Base-by-base conservation (phyloP, 768 basidiomycete species). In the Neoboletus magnificus region DNA sequence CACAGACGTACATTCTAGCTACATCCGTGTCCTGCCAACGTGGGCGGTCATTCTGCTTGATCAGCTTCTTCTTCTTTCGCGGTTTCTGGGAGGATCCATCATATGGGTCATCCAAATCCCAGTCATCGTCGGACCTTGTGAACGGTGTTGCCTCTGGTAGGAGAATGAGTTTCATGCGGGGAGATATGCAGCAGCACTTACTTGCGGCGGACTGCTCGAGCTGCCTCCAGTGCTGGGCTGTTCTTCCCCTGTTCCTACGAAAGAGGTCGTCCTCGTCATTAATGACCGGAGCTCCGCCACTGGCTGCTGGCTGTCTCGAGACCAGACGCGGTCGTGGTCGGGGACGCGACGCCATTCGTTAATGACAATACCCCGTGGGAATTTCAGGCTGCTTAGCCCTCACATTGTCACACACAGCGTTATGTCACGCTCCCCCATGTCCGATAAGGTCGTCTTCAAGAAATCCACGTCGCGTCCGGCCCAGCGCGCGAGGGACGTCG, bases 191-290 rank as follows among this genome's bases (percentile, higher is more conserved):
- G 57, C 13, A 18, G 52, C 40, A 56, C 76, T 49, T 58, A 89
- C 89, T 79, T 68, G 82, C 82, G 43, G 77, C 77, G 15, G 79
- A 70, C 64, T 81, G 73, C 25, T 84, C 79, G 40, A 91, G 67
- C 54, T 77, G 78, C 64, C 76, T 81, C 86, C 89, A 89, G 4
- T 78, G 73, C 49, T 78, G 72, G 5, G 74, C 66, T 5, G 81
- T 81, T 48, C 87, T 76, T 55, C 79, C 79, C 42, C 72, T 75
- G 66, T 90, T 92, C 48, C 80, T 80, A 63, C 90, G 80, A 61
- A 91, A 91, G 68, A 82, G 74, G 16, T 80, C 82, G 67, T 91
- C 88, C 48, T 82, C 82, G 54, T 89, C 85, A 12, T 79, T 67
- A 59, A 52, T 13, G 12, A 36, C 33, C 23, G 61, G 48, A 5